Evolutionary conservation across 306 rosid genomes (phyloP).

Genomic region (Lathyrus tuberosus): DNA sequence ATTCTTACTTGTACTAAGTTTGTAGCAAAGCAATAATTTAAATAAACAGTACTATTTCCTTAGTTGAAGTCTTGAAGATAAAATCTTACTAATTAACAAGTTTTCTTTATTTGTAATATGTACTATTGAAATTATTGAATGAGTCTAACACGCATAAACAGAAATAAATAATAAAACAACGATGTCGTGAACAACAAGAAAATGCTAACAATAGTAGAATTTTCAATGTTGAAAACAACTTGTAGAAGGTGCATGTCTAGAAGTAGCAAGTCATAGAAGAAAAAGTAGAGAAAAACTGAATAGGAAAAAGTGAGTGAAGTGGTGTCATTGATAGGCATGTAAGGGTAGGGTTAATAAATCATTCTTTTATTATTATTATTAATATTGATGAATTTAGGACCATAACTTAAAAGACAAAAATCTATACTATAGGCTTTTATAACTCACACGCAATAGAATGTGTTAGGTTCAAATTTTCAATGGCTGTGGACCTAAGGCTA

Average conservation of each 20-base stretch:
- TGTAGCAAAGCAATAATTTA: not conserved
- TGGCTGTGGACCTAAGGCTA: too few species aligned
- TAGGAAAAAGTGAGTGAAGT: conserved; percentile 24
- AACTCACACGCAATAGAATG: too few species aligned
- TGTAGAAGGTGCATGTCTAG: conserved; percentile 24
- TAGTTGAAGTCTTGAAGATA: not conserved
- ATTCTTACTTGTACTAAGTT: not conserved
- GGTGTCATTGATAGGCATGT: too few species aligned
- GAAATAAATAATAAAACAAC: not conserved
- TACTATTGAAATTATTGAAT: conserved; percentile 11
- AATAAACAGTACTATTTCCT: not conserved
- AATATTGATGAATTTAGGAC: conserved; percentile 31
- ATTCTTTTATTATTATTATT: too few species aligned
- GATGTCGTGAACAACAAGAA: conserved; percentile 41
- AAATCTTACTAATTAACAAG: conserved; percentile 1
- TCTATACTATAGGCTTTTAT: conserved; percentile 34
- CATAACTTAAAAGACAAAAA: conserved; percentile 36
- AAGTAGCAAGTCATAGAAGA: conserved; percentile 38
- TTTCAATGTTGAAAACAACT: conserved; percentile 39
- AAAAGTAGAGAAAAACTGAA: conserved; percentile 16
- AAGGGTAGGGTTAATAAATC: conserved; percentile 37
- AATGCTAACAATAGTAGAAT: conserved; percentile 37
- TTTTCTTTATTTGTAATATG: not conserved
- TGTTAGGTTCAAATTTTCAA: too few species aligned
- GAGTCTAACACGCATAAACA: conserved; percentile 35